These are phyloP conservation scores for Pythium aquatile DNA, from an alignment of 352 stramenopile genomes.

Conservation along the genomic window DNA sequence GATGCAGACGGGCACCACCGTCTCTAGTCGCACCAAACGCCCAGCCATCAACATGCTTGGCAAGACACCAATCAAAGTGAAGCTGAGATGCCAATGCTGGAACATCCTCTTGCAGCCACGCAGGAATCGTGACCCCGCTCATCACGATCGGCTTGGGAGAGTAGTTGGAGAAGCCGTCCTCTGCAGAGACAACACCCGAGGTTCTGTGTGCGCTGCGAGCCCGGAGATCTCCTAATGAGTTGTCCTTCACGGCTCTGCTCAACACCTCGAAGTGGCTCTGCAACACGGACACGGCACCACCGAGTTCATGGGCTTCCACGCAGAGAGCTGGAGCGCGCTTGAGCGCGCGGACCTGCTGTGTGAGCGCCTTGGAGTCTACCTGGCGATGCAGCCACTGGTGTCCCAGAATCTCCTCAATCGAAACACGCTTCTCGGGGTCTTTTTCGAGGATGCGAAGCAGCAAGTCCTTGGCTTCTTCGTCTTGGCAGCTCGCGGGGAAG, in stretches of 20 bases:
- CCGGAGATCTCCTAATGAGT: slow-evolving; percentile 4
- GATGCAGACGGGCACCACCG: slow-evolving; percentile 43
- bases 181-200: background rate
- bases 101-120: slow-evolving; percentile 35
- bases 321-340: slow-evolving; percentile 37
- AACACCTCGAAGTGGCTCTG: slow-evolving; percentile 47
- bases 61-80: slow-evolving; percentile 64
- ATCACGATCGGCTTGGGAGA: slow-evolving; percentile 42
- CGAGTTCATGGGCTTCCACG: slow-evolving; percentile 47
- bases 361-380: slow-evolving; percentile 49
- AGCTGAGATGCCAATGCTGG: slow-evolving; percentile 47
- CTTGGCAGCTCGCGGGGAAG: slow-evolving; percentile 45
- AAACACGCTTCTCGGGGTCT: slow-evolving; percentile 66
- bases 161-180: slow-evolving; percentile 17
- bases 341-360: slow-evolving; percentile 39
- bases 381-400: slow-evolving; percentile 76
- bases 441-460: slow-evolving; percentile 71
- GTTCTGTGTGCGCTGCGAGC: background rate
- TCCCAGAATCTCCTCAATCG: slow-evolving; percentile 57
- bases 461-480: slow-evolving; percentile 67
- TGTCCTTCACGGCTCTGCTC: slow-evolving; percentile 23
- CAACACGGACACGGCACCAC: slow-evolving; percentile 52
- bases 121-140: slow-evolving; percentile 27
- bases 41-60: slow-evolving; percentile 53
- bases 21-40: slow-evolving; percentile 36